phyloP scores from a whole-genome alignment of 164 flowering plant genomes.

The Magnolia kwangsiensis region DNA sequence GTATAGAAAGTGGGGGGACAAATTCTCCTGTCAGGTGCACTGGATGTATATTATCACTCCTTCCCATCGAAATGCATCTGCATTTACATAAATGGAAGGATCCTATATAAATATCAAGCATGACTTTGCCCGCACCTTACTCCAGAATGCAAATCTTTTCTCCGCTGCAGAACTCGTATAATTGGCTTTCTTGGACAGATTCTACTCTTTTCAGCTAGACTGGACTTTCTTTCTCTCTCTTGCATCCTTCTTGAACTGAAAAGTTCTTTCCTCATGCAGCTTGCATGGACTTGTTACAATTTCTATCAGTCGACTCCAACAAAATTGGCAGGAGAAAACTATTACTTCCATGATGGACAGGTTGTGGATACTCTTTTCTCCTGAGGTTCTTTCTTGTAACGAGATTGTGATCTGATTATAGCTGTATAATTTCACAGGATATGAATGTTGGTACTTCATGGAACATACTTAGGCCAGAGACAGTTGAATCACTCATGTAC shows the following conservation, averaged over 20 bases:
- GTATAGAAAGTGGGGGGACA: no score
- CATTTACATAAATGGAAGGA: no score
- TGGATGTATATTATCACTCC: no score
- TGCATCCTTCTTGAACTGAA: neutral
- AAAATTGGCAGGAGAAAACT: conserved; percentile 96
- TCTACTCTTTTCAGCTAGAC: neutral
- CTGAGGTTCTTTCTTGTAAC: neutral
- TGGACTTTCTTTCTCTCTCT: neutral
- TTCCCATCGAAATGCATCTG: no score
- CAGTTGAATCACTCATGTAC: conserved; percentile 96
- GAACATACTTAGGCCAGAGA: conserved; percentile 98
- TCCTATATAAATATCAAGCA: no score
- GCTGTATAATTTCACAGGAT: conserved; percentile 44
- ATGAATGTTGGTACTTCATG: conserved; percentile 97
- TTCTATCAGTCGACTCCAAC: conserved; percentile 97
- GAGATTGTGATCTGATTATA: neutral
- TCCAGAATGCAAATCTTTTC: no score
- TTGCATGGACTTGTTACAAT: conserved; percentile 15
- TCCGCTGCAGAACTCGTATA: no score
- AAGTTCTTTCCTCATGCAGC: neutral
- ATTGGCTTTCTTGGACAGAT: no score
- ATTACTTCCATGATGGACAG: conserved; percentile 77
- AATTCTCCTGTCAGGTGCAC: no score
- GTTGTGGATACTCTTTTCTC: conserved; percentile 29
- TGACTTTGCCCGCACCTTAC: no score